Conservation (phyloP, 768 basidiomycete species). For the Glaciozyma antarctica region DNA sequence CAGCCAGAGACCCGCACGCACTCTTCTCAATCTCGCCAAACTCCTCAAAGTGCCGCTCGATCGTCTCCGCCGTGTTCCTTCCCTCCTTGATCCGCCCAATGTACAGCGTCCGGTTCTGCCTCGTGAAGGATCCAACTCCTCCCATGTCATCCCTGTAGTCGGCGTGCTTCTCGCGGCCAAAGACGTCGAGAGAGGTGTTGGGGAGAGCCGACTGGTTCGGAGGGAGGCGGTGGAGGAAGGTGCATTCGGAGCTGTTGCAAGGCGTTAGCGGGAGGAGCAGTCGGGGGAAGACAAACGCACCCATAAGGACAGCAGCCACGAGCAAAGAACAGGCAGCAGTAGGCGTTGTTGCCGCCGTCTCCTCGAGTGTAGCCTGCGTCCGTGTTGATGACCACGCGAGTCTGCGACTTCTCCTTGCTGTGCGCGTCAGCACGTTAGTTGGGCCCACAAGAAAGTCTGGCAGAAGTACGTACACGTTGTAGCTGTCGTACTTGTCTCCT, state of each 20-base stretch:
- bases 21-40: slow-evolving; percentile 90
- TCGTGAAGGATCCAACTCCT: slow-evolving; percentile 90
- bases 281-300: slow-evolving; percentile 30
- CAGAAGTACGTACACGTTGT: slow-evolving; percentile 64
- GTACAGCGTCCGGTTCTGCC: slow-evolving; percentile 89
- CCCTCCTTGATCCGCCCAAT: slow-evolving; percentile 74
- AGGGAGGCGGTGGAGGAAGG: slow-evolving; percentile 84
- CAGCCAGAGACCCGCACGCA: slow-evolving; percentile 41
- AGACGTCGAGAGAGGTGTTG: slow-evolving; percentile 91
- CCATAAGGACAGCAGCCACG: slow-evolving; percentile 97
- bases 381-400: slow-evolving; percentile 73
- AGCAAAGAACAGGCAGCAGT: slow-evolving; percentile 88
- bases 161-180: slow-evolving; percentile 89
- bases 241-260: slow-evolving; percentile 57
- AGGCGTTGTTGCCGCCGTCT: slow-evolving; percentile 83
- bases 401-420: slow-evolving; percentile 89
- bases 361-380: slow-evolving; percentile 92
- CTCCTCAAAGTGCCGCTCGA: slow-evolving; percentile 84
- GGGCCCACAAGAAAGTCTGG: background rate
- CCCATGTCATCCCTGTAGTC: slow-evolving; percentile 99
- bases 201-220: slow-evolving; percentile 50
- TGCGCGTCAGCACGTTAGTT: slow-evolving; percentile 7
- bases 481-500: slow-evolving; percentile 90
- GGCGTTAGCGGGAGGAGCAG: background rate
- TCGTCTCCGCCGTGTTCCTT: slow-evolving; percentile 52